Evolutionary conservation across 345 rosid species (phyloP), one percentile per base, ranked within the genome.

Genomic region (Carallia brachiata): DNA sequence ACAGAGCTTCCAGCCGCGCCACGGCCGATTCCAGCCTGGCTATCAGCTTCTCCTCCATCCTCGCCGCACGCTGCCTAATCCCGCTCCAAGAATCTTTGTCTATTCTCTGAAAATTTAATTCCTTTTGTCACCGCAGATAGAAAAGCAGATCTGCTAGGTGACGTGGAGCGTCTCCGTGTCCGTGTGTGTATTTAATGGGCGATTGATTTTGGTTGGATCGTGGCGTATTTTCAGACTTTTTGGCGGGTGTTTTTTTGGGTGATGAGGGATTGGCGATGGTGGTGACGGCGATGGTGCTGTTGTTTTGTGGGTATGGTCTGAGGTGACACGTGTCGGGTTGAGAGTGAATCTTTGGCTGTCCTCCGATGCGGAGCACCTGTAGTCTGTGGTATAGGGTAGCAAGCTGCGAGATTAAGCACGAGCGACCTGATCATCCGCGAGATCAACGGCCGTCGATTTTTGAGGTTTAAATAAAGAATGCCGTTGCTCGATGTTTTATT

Each of bases 11-110:
- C 62, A 95, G 77, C 72, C 91, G 85, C 64, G 76, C 73, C 68
- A 95, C 98, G 69, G 97, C 96, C 63, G 88, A 84, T 69, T 95
- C 99, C 36, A 95, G 80, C 73, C 99, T 79, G 74, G 77, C 76
- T 30, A 92, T 77, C 81, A 95, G 80, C 82, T 78, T 84, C 82
- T 77, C 91, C 66, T 95, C 98, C 99, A 95, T 95, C 28, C 50
- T 30, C 23, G 52, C 37, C 60, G 16, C 58, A 7, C 10, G 16
- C 3, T 55, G 44, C 44, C 36, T 30, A 44, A 56, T 7, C 28
- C 6, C 4, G 7, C 2, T 8, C 9, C 8, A 5, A 10, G 4
- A 39, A 34, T 36, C 17, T 36, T 23, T 37, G 34, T 7, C 15
- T 39, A 13, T 4, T 12, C 48, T 23, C 27, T 8, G 36, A 0